Base-by-base conservation (phyloP, 306 rosid genomes). In the Sesbania bispinosa region DNA sequence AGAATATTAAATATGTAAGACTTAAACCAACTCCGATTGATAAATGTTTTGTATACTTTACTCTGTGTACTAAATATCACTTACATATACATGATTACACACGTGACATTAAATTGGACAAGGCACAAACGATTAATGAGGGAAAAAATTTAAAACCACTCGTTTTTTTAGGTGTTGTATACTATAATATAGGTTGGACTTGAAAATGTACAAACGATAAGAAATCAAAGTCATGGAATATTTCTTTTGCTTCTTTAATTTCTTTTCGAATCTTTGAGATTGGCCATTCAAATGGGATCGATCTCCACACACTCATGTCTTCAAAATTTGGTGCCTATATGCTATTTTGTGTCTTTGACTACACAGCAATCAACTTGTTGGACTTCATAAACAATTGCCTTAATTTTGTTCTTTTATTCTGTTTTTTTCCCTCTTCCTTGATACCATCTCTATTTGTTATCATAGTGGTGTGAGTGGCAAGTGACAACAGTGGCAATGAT, bases 281-380 rank as follows among this genome's bases (percentile, higher is more conserved):
- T 71, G 67, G 54, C 88, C 84, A 60, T 53, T 81, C 69, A 78
- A 75, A 81, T 75, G 80, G 72, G 75, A 81, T 61, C 77, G 74
- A 36, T 63, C 50, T 69, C 61, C 42, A 38, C 58, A 48, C 16
- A 2, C 13, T 51, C 29, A 4, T 67, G 64, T 68, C 47, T 68
- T 48, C 10, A 65, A 75, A 75, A 58, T 53, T 58, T 46, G 10
- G 59, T 36, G 63, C 13, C 71, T 26, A 45, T 3, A 60, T 14
- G 24, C n/a, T 29, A 55, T 58, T 11, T 18, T 24, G 46, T 30
- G 33, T 69, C 81, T 69, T 77, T 77, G 81, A 77, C 81, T 77
- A 13, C 64, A 77, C 35, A 47, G 3, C 0, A 3, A 29, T 29
- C 55, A 23, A 43, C 74, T 59, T 38, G 52, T 19, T 7, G 43